phyloP scores from a whole-genome alignment of 1,284 basidiomycete species.

The Pterulicium gracile region DNA sequence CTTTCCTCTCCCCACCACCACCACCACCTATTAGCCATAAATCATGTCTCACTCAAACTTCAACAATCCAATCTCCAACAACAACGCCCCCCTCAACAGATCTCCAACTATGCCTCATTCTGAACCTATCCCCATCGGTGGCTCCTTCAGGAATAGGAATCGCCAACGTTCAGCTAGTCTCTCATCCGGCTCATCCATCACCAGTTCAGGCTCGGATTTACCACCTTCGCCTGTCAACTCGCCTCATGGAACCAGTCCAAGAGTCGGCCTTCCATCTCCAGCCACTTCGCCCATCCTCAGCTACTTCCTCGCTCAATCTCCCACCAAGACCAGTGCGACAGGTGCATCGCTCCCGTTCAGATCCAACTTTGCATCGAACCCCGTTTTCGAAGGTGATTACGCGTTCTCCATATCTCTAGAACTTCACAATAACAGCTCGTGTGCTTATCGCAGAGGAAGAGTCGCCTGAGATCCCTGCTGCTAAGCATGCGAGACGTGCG shows the following conservation, averaged over 20 bases:
- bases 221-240: slow-evolving; percentile 28
- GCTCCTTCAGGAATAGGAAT: slow-evolving; percentile 16
- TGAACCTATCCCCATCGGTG: slow-evolving; percentile 50
- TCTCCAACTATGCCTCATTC: slow-evolving; percentile 27
- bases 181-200: slow-evolving; percentile 40
- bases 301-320: slow-evolving; percentile 55
- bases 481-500: slow-evolving; percentile 36
- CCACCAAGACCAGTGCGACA: slow-evolving; percentile 32
- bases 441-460: slow-evolving; percentile 26
- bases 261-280: slow-evolving; percentile 38
- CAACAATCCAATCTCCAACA: slow-evolving; percentile 18
- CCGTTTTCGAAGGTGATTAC: slow-evolving; percentile 50
- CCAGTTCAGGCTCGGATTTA: slow-evolving; percentile 36
- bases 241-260: slow-evolving; percentile 26
- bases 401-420: too few relatives aligned
- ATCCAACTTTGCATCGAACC: slow-evolving; percentile 33
- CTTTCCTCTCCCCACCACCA: slow-evolving; percentile 6
- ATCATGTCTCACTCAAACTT: slow-evolving; percentile 17
- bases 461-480: slow-evolving; percentile 28
- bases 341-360: slow-evolving; percentile 54
- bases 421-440: not conserved
- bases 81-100: slow-evolving; percentile 16
- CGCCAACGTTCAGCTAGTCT: slow-evolving; percentile 39
- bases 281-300: slow-evolving; percentile 58
- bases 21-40: slow-evolving; percentile 4